Base-by-base conservation (phyloP, 73 alveolate species). In the Symbiodinium natans region DNA sequence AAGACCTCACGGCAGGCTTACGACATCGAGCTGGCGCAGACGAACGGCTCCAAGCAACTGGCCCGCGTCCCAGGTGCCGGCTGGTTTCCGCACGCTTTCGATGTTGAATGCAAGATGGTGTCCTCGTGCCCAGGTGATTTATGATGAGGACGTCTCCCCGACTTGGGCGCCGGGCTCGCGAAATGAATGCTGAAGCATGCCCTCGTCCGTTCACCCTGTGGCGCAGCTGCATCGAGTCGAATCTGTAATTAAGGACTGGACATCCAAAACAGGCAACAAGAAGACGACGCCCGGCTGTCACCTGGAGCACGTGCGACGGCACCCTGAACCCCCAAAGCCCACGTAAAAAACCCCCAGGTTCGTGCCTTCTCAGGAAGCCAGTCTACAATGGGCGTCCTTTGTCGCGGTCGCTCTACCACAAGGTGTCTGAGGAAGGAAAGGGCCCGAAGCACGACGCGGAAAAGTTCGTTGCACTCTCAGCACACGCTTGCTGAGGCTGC, bases 231-330 rank as follows among this genome's bases (percentile, higher is more conserved):
- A n/a, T n/a, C n/a, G n/a, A n/a, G n/a, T n/a, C n/a, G n/a, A n/a
- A n/a, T n/a, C n/a, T n/a, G n/a, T n/a, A n/a, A n/a, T 0, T 33
- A 11, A 90, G 97, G 97, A 68, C 23, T 90, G 97, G 97, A 90
- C 97, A 19, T 90, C 97, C 54, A 90, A 90, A 56, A 38, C 87
- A 1, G 97, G 97, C 88, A 90, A 90, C 88, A 90, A 90, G 80
- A 68, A 71, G 52, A 25, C 80, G 97, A 15, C 7, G n/a, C n/a
- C n/a, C n/a, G n/a, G n/a, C n/a, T n/a, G n/a, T n/a, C n/a, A n/a
- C n/a, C n/a, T n/a, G n/a, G n/a, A n/a, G n/a, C n/a, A n/a, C n/a
- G n/a, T n/a, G n/a, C n/a, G n/a, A n/a, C n/a, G n/a, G n/a, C n/a
- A n/a, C n/a, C n/a, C n/a, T n/a, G n/a, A n/a, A n/a, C n/a, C n/a